Evolutionary conservation across 148 eudicot species (phyloP), one percentile per base, ranked within the genome.

Genomic region (Vaccinium macrocarpon): DNA sequence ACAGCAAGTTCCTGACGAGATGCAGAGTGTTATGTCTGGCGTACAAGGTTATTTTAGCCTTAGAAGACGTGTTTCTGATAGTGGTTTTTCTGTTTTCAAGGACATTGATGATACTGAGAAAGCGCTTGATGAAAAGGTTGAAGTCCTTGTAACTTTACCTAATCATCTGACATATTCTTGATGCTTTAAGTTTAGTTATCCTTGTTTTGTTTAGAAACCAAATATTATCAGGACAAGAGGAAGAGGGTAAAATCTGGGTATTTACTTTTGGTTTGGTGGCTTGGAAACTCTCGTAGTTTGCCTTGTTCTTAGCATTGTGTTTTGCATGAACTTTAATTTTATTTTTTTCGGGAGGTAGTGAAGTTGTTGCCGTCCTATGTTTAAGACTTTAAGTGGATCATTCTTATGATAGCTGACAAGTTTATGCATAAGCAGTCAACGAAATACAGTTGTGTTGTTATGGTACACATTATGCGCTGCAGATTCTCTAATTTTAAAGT

Each of bases 1-100:
- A 90, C 94, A 95, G 98, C 99, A 97, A 94, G 96, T 95, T 73
- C 99, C 99, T 2, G 99, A 97, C 83, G 99, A 97, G 92, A 88
- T 97, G 49, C 98, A 95, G 66, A 91, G 96, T 86, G 92, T 97
- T 80, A 90, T 94, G 93, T 92, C 91, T 83, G 95, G 98, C 12
- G 88, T 95, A 82, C 93, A 97, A 85, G 95, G 98, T 59, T 97
- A 97, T 90, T 87, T 97, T 86, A 91, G 96, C 86, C 95, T 97
- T 75, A 88, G 99, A 87, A 88, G 90, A 59, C 94, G 79, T 84
- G 89, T 91, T 84, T 87, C 92, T 73, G 96, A 97, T 84, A 84
- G 85, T 79, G 99, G 98, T 78, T 88, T 93, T 82, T 93, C 96
- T 71, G 90, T 89, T 48, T 97, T 93, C 84, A 91, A 93, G 86